phyloP scores from a whole-genome alignment of 2,329 filamentous ascomycete species.

The Aspergillus hortae region DNA sequence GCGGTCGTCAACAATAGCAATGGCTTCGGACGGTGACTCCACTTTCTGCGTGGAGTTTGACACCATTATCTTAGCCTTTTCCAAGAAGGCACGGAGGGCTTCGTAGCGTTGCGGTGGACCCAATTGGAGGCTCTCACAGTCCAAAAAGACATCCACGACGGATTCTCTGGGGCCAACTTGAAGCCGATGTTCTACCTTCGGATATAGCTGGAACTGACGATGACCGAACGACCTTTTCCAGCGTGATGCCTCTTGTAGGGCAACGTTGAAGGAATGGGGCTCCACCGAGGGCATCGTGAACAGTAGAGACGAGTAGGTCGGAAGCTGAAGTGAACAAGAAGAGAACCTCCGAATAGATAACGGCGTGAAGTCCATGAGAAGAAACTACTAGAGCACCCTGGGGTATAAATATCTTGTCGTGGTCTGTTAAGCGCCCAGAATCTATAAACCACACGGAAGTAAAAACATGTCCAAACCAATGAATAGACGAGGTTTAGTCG shows the following conservation, averaged over 20 bases:
- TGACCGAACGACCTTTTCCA: background rate
- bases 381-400: no score
- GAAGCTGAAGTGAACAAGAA: no score
- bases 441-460: no score
- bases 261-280: background rate
- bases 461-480: no score
- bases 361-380: no score
- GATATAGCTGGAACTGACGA: background rate
- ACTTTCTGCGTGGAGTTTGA: background rate
- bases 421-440: no score
- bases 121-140: background rate
- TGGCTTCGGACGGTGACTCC: background rate
- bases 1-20: constrained; percentile 3
- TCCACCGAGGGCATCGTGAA: background rate
- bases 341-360: no score
- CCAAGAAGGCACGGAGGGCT: background rate
- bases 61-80: background rate
- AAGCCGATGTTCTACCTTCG: background rate
- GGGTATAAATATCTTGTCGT: no score
- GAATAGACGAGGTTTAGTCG: no score
- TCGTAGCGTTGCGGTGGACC: background rate
- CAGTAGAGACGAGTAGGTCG: background rate
- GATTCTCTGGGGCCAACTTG: background rate
- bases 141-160: background rate
- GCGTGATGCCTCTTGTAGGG: background rate